phyloP scores from a whole-genome alignment of 768 basidiomycete species.

The Tylopilus felleus region DNA sequence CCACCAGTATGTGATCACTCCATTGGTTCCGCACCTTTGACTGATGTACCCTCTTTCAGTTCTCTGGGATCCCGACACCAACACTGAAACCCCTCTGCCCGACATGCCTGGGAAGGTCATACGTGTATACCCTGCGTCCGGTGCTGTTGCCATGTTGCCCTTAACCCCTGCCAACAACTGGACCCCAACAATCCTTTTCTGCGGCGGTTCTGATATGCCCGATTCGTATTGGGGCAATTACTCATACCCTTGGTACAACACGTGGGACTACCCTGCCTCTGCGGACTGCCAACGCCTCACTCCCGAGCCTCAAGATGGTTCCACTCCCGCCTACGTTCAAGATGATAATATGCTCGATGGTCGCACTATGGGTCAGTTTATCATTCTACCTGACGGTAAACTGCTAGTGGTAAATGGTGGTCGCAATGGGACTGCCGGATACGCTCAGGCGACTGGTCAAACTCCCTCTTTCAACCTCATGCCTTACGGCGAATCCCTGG shows the following conservation, averaged over 20 bases:
- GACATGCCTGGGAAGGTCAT: conserved; percentile 69
- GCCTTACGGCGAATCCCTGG: conserved; percentile 73
- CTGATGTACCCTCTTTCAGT: conserved; percentile 25
- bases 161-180: conserved; percentile 88
- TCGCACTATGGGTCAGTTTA: conserved; percentile 92
- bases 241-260: conserved; percentile 65
- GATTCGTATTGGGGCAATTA: conserved; percentile 78
- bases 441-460: conserved; percentile 53
- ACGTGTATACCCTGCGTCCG: conserved; percentile 90
- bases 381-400: conserved; percentile 75
- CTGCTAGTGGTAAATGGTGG: conserved; percentile 81
- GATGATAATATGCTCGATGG: conserved; percentile 76
- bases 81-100: conserved; percentile 60
- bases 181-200: conserved; percentile 82
- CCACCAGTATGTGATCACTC: conserved; percentile 20
- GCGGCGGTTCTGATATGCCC: conserved; percentile 82
- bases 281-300: conserved; percentile 78
- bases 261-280: conserved; percentile 70
- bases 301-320: conserved; percentile 76
- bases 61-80: conserved; percentile 52
- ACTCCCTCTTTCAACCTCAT: conserved; percentile 45
- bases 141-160: conserved; percentile 86
- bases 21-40: not conserved
- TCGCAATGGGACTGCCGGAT: conserved; percentile 85
- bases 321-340: conserved; percentile 54